phyloP scores from a whole-genome alignment of 805 yeast genomes.

The Limtongia smithiae region DNA sequence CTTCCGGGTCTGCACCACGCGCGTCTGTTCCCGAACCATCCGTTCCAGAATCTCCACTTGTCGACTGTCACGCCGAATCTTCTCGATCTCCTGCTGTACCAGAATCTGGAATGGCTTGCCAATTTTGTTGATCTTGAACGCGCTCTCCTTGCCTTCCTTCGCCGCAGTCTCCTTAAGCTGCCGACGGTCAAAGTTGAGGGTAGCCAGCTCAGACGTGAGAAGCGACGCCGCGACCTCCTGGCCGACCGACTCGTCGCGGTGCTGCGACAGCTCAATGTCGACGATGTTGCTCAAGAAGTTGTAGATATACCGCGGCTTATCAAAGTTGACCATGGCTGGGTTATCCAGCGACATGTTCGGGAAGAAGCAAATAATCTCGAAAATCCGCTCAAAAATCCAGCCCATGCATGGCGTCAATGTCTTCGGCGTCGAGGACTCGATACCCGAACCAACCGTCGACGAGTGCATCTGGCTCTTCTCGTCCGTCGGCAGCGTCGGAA shows the following conservation, averaged over 20 bases:
- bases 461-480: conserved; percentile 2
- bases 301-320: conserved; percentile 69
- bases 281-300: conserved; percentile 56
- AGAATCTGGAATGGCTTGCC: conserved; percentile 46
- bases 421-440: conserved; percentile 19
- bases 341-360: conserved; percentile 73
- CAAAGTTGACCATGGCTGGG: conserved; percentile 71
- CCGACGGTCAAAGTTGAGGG: conserved; percentile 33
- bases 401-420: conserved; percentile 82
- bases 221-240: conserved; percentile 20
- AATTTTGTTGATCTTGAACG: conserved; percentile 35
- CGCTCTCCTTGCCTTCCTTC: conserved; percentile 43
- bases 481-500: conserved; percentile 5
- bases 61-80: conserved; percentile 50
- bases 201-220: conserved; percentile 11
- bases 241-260: conserved; percentile 16
- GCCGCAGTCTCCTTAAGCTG: conserved; percentile 42
- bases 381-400: conserved; percentile 77
- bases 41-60: conserved; percentile 41
- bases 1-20: too few relatives aligned
- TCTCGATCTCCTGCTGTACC: conserved; percentile 49
- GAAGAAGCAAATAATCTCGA: conserved; percentile 70
- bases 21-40: conserved; percentile 11
- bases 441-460: background rate
- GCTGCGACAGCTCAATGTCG: conserved; percentile 40